A percentile compares a stretch with the other conserved stretches of the same genome.
These are phyloP conservation scores for Austroboletus festivus DNA, from an alignment of 768 basidiomycete genomes.

Conservation along the genomic window DNA sequence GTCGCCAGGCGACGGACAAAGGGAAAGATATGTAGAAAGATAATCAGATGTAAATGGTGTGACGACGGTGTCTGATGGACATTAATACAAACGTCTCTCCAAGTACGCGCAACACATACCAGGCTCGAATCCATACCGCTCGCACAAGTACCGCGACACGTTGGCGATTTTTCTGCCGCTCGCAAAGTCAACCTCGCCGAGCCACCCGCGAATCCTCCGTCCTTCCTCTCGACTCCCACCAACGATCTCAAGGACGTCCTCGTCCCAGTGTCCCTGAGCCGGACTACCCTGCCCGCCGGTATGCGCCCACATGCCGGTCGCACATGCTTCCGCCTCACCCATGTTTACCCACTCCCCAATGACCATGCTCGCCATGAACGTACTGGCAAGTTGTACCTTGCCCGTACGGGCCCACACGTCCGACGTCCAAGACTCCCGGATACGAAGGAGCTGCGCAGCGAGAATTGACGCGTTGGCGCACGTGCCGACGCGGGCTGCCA, in stretches of 20 bases:
- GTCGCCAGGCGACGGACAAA: conserved; percentile 69
- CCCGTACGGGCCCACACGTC: conserved; percentile 81
- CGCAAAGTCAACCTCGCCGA: conserved; percentile 76
- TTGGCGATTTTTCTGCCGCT: conserved; percentile 63
- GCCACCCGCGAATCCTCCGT: conserved; percentile 67
- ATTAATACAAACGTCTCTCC: too few relatives aligned
- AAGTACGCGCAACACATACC: conserved; percentile 38
- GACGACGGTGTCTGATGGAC: conserved; percentile 57
- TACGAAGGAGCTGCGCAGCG: conserved; percentile 71
- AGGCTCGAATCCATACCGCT: conserved; percentile 77
- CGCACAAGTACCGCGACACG: conserved; percentile 71
- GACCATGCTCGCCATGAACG: conserved; percentile 69
- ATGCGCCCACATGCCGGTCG: conserved; percentile 77
- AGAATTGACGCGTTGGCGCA: conserved; percentile 67
- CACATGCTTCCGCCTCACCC: conserved; percentile 73
- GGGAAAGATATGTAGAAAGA: conserved; percentile 73
- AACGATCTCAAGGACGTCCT: conserved; percentile 71
- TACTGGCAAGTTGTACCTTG: conserved; percentile 71
- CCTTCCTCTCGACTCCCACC: conserved; percentile 76
- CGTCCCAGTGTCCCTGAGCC: conserved; percentile 70
- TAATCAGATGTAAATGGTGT: conserved; percentile 76
- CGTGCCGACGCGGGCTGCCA: conserved; percentile 74
- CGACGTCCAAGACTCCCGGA: conserved; percentile 73
- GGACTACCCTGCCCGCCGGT: conserved; percentile 22
- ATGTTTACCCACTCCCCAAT: conserved; percentile 70